Evolutionary conservation across 768 basidiomycete genomes (phyloP).

Genomic region (Boletus rufocinnamomeus): DNA sequence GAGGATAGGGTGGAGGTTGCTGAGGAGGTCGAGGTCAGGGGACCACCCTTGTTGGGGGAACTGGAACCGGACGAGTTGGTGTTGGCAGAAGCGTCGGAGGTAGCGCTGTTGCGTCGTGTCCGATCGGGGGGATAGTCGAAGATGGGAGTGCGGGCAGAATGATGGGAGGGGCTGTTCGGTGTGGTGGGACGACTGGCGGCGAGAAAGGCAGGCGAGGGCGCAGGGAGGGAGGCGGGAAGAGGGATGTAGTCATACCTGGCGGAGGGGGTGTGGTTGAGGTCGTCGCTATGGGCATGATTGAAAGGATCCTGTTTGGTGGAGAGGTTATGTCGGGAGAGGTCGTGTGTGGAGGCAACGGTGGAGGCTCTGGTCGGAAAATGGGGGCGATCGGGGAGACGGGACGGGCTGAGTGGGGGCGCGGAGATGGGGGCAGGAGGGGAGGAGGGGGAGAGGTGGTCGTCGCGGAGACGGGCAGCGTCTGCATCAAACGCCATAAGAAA

Average conservation of each 20-base stretch:
- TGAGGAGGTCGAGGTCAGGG: slow-evolving; percentile 55
- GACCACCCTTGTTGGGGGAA: slow-evolving; percentile 42
- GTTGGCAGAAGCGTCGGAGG: slow-evolving; percentile 55
- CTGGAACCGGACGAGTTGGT: slow-evolving; percentile 54
- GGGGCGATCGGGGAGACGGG: slow-evolving; percentile 52
- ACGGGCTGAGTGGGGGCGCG: slow-evolving; percentile 37
- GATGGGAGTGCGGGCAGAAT: slow-evolving; percentile 51
- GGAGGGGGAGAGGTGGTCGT: slow-evolving; percentile 19
- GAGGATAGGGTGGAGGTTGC: slow-evolving; percentile 53
- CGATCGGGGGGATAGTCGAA: slow-evolving; percentile 55
- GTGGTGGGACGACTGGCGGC: slow-evolving; percentile 61
- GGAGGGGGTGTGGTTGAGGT: slow-evolving; percentile 56
- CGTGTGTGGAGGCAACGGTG: slow-evolving; percentile 54
- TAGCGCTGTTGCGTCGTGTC: slow-evolving; percentile 45
- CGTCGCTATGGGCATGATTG: slow-evolving; percentile 64
- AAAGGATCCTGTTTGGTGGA: slow-evolving; percentile 34
- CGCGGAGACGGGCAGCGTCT: slow-evolving; percentile 32
- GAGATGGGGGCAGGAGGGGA: slow-evolving; percentile 32
- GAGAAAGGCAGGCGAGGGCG: slow-evolving; percentile 49
- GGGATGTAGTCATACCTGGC: slow-evolving; percentile 16
- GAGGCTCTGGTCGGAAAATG: slow-evolving; percentile 63
- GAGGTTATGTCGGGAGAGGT: slow-evolving; percentile 53
- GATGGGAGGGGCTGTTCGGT: slow-evolving; percentile 48
- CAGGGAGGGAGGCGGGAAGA: slow-evolving; percentile 37
- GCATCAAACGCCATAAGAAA: slow-evolving; percentile 31